Conservation (phyloP, 352 stramenopile species). For the Globisporangium carolinianum region DNA sequence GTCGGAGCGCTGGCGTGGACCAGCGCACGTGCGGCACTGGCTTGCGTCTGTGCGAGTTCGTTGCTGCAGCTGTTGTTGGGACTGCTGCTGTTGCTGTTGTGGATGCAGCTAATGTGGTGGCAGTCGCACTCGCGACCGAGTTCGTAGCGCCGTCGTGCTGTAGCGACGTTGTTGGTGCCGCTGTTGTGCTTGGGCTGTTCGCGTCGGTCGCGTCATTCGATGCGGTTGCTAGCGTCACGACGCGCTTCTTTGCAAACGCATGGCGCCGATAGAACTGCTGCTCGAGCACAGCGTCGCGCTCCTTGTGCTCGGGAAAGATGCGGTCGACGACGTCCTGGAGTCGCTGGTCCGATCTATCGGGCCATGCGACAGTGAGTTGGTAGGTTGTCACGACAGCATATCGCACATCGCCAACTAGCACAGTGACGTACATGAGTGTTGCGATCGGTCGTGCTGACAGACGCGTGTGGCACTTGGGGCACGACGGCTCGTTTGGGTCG, state of each 20-base stretch:
- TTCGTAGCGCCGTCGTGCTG: too few relatives aligned
- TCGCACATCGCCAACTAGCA: not conserved
- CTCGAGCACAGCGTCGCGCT: constrained; percentile 37
- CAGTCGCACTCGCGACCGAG: not conserved
- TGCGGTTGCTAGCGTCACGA: not conserved
- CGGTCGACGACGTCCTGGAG: constrained; percentile 69
- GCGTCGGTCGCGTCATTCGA: not conserved
- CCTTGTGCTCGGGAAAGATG: constrained; percentile 64
- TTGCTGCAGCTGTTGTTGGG: not conserved
- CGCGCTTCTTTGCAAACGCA: constrained; percentile 38
- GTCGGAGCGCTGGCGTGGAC: constrained; percentile 4
- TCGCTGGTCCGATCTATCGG: constrained; percentile 52
- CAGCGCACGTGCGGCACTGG: constrained; percentile 5
- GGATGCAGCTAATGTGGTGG: too few relatives aligned
- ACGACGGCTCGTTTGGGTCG: constrained; percentile 31
- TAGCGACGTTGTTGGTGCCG: not conserved
- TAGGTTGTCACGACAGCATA: not conserved
- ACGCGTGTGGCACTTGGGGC: constrained; percentile 50
- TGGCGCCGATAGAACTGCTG: constrained; percentile 58
- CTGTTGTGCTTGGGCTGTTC: not conserved
- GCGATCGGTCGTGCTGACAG: constrained; percentile 51
- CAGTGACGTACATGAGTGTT: constrained; percentile 45
- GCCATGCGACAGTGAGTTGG: not conserved
- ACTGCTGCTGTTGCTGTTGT: not conserved
- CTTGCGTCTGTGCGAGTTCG: not conserved